Evolutionary conservation across 371 early-diverging fungal genomes (phyloP).

Genomic region (Mortierella sp.): DNA sequence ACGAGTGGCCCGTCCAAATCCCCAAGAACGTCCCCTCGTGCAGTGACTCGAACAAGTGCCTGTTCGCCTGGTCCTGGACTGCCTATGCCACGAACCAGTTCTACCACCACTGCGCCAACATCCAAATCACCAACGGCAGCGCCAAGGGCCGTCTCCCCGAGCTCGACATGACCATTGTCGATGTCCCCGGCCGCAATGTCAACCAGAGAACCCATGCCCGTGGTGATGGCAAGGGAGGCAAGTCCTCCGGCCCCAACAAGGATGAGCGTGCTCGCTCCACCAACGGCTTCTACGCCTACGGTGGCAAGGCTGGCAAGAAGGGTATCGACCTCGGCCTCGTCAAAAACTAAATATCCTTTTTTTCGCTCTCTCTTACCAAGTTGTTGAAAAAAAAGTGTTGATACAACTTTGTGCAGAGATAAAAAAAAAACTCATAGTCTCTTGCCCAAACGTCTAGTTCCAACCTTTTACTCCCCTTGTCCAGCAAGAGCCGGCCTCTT

Average conservation of each 20-base stretch:
- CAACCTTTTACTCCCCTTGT: background rate
- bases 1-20: slow-evolving; percentile 52
- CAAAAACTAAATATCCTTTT: background rate
- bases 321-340: slow-evolving; percentile 38
- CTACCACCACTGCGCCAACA: slow-evolving; percentile 56
- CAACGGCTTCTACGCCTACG: slow-evolving; percentile 32
- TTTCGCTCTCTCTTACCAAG: background rate
- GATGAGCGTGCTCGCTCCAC: slow-evolving; percentile 15
- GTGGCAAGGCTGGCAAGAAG: slow-evolving; percentile 21
- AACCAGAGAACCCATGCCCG: slow-evolving; percentile 18
- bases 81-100: slow-evolving; percentile 41
- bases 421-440: background rate
- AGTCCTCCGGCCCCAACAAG: slow-evolving; percentile 24
- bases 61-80: slow-evolving; percentile 51
- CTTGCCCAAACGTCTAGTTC: background rate
- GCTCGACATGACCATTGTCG: slow-evolving; percentile 46
- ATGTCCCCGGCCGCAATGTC: slow-evolving; percentile 20
- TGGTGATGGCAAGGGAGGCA: slow-evolving; percentile 25
- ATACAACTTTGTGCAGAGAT: background rate
- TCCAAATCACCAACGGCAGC: slow-evolving; percentile 21
- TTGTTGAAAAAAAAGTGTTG: slow-evolving; percentile 10
- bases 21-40: slow-evolving; percentile 50
- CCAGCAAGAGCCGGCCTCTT: background rate
- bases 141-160: slow-evolving; percentile 23
- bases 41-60: slow-evolving; percentile 40